Conservation (phyloP, 345 rosid species). For the Bruguiera sexangula region DNA sequence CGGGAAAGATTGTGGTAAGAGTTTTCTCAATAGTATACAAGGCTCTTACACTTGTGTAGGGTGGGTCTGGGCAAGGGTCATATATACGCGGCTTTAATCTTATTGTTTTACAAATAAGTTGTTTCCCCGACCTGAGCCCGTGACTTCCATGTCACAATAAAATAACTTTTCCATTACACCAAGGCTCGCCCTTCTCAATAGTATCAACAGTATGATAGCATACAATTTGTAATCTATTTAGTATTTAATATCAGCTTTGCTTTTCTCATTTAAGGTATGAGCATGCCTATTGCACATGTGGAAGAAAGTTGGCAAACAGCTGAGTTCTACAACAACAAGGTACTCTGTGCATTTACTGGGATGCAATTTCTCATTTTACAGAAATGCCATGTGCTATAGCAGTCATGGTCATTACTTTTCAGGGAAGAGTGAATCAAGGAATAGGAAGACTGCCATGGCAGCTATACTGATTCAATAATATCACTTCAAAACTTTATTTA, state of each 20-base stretch:
- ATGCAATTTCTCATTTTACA: background rate
- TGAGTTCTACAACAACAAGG: constrained; percentile 98
- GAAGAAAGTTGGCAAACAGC: constrained; percentile 99
- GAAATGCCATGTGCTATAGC: background rate
- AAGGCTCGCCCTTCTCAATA: too few relatives aligned
- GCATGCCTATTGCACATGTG: constrained; percentile 94
- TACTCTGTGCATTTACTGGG: constrained; percentile 21
- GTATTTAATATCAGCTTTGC: constrained; percentile 9
- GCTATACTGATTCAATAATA: too few relatives aligned
- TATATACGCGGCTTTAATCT: too few relatives aligned
- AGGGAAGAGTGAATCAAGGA: background rate
- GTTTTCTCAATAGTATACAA: background rate
- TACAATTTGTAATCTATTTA: background rate
- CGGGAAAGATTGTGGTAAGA: constrained; percentile 88
- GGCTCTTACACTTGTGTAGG: too few relatives aligned
- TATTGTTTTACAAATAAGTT: too few relatives aligned
- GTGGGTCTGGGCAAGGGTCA: too few relatives aligned
- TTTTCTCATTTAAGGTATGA: constrained; percentile 65
- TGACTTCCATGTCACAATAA: too few relatives aligned
- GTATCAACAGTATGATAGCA: constrained; percentile 1
- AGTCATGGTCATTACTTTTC: background rate
- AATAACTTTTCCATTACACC: too few relatives aligned
- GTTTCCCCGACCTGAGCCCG: too few relatives aligned
- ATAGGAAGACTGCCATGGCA: background rate
- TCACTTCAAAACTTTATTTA: background rate